A percentile compares a stretch with the other conserved stretches of the same genome.
phyloP scores from a whole-genome alignment of 2,329 filamentous ascomycete genomes.

The Colletotrichum sp. region DNA sequence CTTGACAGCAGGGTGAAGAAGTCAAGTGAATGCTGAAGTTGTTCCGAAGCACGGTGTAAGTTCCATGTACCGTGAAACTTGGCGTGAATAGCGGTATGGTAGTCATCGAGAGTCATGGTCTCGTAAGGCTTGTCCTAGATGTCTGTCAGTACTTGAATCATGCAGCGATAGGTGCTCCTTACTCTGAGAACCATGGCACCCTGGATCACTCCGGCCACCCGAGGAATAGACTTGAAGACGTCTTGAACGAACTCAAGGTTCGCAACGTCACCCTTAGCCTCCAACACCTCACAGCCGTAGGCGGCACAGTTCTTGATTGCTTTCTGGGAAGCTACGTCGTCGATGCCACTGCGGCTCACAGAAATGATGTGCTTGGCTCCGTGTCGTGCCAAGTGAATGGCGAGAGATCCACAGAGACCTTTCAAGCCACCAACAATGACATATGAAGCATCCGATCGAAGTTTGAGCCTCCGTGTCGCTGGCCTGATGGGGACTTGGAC shows the following conservation, averaged over 20 bases:
- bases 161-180: not conserved
- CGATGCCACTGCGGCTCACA: slow-evolving; percentile 32
- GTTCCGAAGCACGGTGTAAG: slow-evolving; percentile 35
- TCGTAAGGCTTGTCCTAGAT: slow-evolving; percentile 25
- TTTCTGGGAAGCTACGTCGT: slow-evolving; percentile 29
- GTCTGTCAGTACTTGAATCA: not conserved
- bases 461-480: not conserved
- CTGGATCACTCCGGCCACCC: slow-evolving; percentile 31
- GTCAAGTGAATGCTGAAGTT: slow-evolving; percentile 27
- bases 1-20: slow-evolving; percentile 42
- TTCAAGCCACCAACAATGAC: slow-evolving; percentile 42
- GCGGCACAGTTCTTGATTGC: slow-evolving; percentile 21
- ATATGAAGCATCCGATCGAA: slow-evolving; percentile 32
- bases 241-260: slow-evolving; percentile 9
- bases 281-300: slow-evolving; percentile 21
- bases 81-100: slow-evolving; percentile 27
- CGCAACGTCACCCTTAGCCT: slow-evolving; percentile 22
- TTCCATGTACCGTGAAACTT: slow-evolving; percentile 46
- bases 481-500: not conserved
- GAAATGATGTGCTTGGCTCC: slow-evolving; percentile 37
- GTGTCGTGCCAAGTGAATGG: slow-evolving; percentile 33
- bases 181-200: slow-evolving; percentile 34
- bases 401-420: slow-evolving; percentile 39
- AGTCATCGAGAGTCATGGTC: slow-evolving; percentile 36
- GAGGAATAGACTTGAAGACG: slow-evolving; percentile 26